These are phyloP conservation scores for Myriangium duriaei DNA, from an alignment of 2,329 filamentous ascomycete species.

Conservation along the genomic window DNA sequence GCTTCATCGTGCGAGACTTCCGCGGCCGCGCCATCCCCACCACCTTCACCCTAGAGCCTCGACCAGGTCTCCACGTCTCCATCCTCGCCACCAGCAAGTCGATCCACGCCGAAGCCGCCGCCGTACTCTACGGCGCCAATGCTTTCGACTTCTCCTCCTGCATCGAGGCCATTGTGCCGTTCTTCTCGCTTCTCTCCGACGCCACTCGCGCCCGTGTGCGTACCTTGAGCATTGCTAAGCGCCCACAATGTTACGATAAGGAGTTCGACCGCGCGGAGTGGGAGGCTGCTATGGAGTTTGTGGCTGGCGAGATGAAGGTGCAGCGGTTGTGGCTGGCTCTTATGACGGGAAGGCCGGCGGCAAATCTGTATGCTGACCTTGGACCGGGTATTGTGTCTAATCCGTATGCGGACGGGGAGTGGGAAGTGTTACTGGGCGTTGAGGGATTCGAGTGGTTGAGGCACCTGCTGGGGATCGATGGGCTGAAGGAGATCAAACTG, in stretches of 20 bases:
- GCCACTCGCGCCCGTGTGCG: constrained; percentile 36
- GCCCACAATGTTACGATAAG: constrained; percentile 39
- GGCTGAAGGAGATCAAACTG: constrained; percentile 40
- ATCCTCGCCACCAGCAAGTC: constrained; percentile 23
- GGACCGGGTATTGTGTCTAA: constrained; percentile 1
- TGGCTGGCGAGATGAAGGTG: constrained; percentile 29
- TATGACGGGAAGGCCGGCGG: constrained; percentile 40
- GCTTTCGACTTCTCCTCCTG: constrained; percentile 48
- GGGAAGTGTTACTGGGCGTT: constrained; percentile 22
- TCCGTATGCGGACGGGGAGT: constrained; percentile 5
- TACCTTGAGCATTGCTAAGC: constrained; percentile 43
- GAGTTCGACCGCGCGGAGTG: constrained; percentile 46
- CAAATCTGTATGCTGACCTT: constrained; percentile 14
- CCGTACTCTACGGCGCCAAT: constrained; percentile 44
- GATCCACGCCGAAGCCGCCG: constrained; percentile 44
- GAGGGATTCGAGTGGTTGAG: constrained; percentile 46
- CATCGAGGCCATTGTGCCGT: constrained; percentile 48
- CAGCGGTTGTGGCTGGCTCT: constrained; percentile 37
- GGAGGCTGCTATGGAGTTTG: constrained; percentile 38
- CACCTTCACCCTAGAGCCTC: constrained; percentile 29
- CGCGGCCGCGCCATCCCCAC: constrained; percentile 45
- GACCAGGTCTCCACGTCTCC: constrained; percentile 16
- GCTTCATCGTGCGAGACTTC: constrained; percentile 29
- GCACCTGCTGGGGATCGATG: constrained; percentile 40
- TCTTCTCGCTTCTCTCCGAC: constrained; percentile 44